Evolutionary conservation across 176 grass and related monocot genomes (phyloP), one percentile per base, ranked within the genome.

Genomic region (Oryza meridionalis): DNA sequence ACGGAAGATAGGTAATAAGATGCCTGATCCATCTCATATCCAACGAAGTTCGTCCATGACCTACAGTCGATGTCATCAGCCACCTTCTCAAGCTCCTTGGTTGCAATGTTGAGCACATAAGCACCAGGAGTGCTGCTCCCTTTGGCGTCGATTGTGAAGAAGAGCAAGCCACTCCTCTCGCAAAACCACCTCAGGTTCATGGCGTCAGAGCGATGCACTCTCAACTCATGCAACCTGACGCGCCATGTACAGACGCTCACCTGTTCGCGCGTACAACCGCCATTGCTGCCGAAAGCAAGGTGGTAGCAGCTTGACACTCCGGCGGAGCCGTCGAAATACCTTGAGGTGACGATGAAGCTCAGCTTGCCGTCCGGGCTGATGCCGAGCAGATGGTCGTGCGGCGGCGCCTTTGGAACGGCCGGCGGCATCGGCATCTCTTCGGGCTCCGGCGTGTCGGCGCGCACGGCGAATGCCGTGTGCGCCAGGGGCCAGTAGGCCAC

Each of bases 361-460:
- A 85, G 84, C 53, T 58, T 82, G 12, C 33, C 64, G 24, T 91
- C 69, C 69, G 77, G 67, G 44, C 77, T 88, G 46, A 91, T 58
- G 21, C 90, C 92, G 1, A 96, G 84, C 33, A 90, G 3, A 5
- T 25, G 2, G 58, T 0, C 0, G 40, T 42, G 40, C 9, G 1
- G 8, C 40, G 40, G 40, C 40, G 40, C 40, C 1, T 42, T 42
- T 42, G 40, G 40, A 42, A 26, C 21, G 6, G 0, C 0, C 0
- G 0, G 9, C 14, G 76, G 76, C 84, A 79, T 86, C 26, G 2
- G 19, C 38, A 37, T 49, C 67, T 85, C 75, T 2, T 2, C 29
- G 0, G 84, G 66, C 51, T 78, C 26, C 4, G 50, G 51, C 19
- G 19, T 47, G 40, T 85, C 75, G 5, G 72, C 13, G 37, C 75